A percentile compares a stretch with the other conserved stretches of the same genome.
Evolutionary conservation across 2,329 filamentous ascomycete genomes (phyloP).

Genomic region (Thermoascus crustaceus): DNA sequence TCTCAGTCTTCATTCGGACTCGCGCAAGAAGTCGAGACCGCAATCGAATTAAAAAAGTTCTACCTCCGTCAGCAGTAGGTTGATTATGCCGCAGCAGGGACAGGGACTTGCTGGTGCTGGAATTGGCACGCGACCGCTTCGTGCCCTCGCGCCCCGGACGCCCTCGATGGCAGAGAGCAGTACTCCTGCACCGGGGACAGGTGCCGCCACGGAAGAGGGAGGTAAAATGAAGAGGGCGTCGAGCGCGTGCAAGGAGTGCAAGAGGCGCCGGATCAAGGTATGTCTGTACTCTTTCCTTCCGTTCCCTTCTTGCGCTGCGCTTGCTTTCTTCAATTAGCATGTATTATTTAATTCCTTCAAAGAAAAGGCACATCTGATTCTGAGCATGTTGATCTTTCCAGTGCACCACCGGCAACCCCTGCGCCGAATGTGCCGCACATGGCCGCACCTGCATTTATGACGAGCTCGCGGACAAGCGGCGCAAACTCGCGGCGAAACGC

Average conservation of each 20-base stretch:
- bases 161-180: slow-evolving; percentile 10
- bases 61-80: too few species aligned
- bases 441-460: slow-evolving; percentile 27
- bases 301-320: not conserved
- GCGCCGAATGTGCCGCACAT: slow-evolving; percentile 27
- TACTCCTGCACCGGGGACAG: slow-evolving; percentile 7
- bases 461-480: slow-evolving; percentile 27
- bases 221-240: slow-evolving; percentile 27
- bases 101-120: too few species aligned
- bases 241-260: slow-evolving; percentile 30
- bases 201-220: too few species aligned
- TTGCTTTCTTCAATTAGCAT: not conserved
- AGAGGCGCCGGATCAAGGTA: slow-evolving; percentile 32
- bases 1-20: too few species aligned
- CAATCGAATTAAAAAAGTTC: too few species aligned
- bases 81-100: slow-evolving; percentile 22
- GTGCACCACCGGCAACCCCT: slow-evolving; percentile 24
- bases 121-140: too few species aligned
- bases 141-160: slow-evolving; percentile 25
- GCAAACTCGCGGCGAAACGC: slow-evolving; percentile 24
- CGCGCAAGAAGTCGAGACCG: too few species aligned
- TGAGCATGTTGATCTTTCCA: slow-evolving; percentile 10
- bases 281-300: not conserved
- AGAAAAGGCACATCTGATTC: slow-evolving; percentile 1
- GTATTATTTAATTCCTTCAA: not conserved